Conservation (phyloP, 768 basidiomycete genomes). For the Rossbeevera mucosa region DNA sequence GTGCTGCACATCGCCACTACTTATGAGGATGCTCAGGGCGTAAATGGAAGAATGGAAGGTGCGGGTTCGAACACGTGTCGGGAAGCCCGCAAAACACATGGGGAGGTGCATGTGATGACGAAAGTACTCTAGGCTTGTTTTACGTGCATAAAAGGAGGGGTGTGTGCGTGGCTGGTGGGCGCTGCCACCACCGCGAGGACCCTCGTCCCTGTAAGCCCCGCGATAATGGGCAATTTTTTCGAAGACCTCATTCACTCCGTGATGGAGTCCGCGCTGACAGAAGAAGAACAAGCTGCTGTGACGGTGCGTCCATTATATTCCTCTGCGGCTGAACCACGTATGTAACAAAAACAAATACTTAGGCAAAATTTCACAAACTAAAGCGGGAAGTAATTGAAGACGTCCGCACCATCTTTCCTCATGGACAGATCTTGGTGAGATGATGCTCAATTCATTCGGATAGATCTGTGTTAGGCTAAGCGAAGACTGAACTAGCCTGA, state of each 20-base stretch:
- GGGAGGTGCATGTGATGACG: background rate
- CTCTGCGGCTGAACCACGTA: no score
- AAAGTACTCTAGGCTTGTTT: background rate
- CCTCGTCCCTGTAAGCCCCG: slow-evolving; percentile 10
- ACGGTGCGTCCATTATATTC: slow-evolving; percentile 14
- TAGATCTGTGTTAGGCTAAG: background rate
- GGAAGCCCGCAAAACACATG: background rate
- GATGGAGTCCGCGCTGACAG: slow-evolving; percentile 18
- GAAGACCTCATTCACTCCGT: slow-evolving; percentile 26
- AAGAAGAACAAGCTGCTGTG: slow-evolving; percentile 22
- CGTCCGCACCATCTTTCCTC: slow-evolving; percentile 24
- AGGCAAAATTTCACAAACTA: slow-evolving; percentile 30
- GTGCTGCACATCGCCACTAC: no score
- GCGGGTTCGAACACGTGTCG: slow-evolving; percentile 1
- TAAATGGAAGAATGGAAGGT: background rate
- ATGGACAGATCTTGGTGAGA: slow-evolving; percentile 28
- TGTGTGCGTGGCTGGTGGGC: background rate
- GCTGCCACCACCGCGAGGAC: background rate
- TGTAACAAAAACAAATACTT: no score
- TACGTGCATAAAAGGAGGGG: background rate
- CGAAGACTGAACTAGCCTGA: slow-evolving; percentile 14
- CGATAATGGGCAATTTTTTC: slow-evolving; percentile 26
- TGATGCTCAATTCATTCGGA: no score
- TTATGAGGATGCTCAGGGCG: background rate
- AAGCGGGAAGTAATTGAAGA: slow-evolving; percentile 28